Conservation (phyloP, 2,329 filamentous ascomycete species). For the Paramyrothecium sp. region DNA sequence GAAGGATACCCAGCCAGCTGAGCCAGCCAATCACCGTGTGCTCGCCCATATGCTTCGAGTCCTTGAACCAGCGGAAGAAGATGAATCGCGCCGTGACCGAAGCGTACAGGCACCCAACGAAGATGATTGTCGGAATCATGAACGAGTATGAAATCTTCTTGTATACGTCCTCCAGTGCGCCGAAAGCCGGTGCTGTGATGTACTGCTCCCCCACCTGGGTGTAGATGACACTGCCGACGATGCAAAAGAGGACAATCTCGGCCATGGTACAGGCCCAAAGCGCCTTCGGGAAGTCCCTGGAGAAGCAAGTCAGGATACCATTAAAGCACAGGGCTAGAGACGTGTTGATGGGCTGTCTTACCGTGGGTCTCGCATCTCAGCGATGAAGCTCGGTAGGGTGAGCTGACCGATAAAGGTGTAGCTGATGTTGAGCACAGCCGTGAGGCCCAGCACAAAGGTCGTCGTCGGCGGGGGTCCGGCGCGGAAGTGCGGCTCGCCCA, state of each 20-base stretch:
- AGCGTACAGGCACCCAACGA: slow-evolving; percentile 86
- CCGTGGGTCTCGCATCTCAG: slow-evolving; percentile 76
- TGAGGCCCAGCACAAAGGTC: slow-evolving; percentile 79
- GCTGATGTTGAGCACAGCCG: slow-evolving; percentile 90
- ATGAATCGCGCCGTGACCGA: slow-evolving; percentile 87
- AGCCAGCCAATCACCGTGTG: slow-evolving; percentile 83
- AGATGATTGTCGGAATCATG: slow-evolving; percentile 94
- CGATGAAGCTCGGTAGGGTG: slow-evolving; percentile 90
- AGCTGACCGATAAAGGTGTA: slow-evolving; percentile 98
- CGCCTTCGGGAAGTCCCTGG: slow-evolving; percentile 84
- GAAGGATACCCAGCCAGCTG: slow-evolving; percentile 72
- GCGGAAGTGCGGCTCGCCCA: slow-evolving; percentile 66
- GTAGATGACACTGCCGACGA: slow-evolving; percentile 80
- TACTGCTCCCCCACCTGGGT: slow-evolving; percentile 89
- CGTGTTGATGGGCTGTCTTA: slow-evolving; percentile 15
- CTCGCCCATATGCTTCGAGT: slow-evolving; percentile 73
- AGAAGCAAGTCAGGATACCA: slow-evolving; percentile 21
- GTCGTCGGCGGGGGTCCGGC: slow-evolving; percentile 68
- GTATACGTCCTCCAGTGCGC: slow-evolving; percentile 73
- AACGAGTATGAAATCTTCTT: slow-evolving; percentile 91
- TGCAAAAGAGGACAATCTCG: slow-evolving; percentile 81
- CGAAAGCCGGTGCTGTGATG: slow-evolving; percentile 84
- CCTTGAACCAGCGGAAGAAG: slow-evolving; percentile 85
- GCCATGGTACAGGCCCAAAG: slow-evolving; percentile 88
- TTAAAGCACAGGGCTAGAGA: neutral